A percentile compares a stretch with the other conserved stretches of the same genome.
Conservation (phyloP, 2,329 filamentous ascomycete genomes). For the Metarhizium rileyi region DNA sequence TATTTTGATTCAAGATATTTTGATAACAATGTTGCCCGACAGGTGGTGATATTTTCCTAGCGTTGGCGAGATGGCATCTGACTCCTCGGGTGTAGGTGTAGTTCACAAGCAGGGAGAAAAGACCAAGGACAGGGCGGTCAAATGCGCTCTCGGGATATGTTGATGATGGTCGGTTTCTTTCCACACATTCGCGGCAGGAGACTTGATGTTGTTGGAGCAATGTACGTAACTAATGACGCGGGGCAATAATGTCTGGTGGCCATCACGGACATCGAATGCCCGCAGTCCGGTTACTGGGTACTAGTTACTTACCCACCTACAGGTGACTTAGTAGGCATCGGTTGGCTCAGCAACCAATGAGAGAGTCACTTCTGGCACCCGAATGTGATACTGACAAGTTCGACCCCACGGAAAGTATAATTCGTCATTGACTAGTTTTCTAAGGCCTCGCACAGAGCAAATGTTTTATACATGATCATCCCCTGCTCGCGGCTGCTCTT, state of each 20-base stretch:
- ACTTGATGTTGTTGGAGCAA: background rate
- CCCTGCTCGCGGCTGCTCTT: background rate
- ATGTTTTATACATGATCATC: background rate
- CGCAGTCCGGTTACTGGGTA: too few species aligned
- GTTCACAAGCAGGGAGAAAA: too few species aligned
- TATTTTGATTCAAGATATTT: background rate
- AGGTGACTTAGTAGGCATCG: too few species aligned
- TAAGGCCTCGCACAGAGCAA: too few species aligned
- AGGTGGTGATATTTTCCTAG: too few species aligned
- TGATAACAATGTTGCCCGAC: too few species aligned
- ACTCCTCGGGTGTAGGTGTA: background rate
- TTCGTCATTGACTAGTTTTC: background rate
- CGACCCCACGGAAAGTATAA: background rate
- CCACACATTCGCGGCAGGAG: background rate
- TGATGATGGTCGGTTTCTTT: background rate
- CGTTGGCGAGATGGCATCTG: background rate
- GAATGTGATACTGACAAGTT: too few species aligned
- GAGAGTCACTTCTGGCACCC: background rate
- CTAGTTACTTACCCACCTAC: too few species aligned
- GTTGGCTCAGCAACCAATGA: slow-evolving; percentile 17
- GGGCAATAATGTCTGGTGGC: too few species aligned
- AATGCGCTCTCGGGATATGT: background rate
- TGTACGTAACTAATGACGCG: too few species aligned
- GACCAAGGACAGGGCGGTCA: background rate
- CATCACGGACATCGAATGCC: too few species aligned